Conservation (phyloP, 495 filamentous ascomycete species). For the Annulohypoxylon moriforme region DNA sequence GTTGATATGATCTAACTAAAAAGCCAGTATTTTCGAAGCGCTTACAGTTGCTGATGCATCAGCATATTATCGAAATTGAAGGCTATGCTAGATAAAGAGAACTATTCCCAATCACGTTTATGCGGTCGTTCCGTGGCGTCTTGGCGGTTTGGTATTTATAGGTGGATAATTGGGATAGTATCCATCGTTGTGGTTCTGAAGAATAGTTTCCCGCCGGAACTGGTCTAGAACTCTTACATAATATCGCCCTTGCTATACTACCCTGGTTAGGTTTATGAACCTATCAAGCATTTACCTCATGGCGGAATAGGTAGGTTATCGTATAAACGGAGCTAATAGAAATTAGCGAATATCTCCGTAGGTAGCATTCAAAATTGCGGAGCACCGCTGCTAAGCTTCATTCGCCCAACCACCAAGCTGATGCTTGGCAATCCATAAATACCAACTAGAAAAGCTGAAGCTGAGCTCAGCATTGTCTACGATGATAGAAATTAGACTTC, state of each 20-base stretch:
- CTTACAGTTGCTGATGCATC: background rate
- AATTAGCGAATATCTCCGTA: background rate
- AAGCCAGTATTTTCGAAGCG: background rate
- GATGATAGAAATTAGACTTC: background rate
- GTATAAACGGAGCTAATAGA: background rate
- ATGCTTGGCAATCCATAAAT: background rate
- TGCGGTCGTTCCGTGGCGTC: background rate
- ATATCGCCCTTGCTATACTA: background rate
- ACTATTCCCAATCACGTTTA: background rate
- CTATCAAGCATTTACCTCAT: background rate
- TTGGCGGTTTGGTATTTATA: background rate
- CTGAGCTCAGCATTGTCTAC: constrained; percentile 9
- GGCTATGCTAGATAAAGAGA: background rate
- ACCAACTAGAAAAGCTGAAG: constrained; percentile 1
- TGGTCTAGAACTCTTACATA: constrained; percentile 4
- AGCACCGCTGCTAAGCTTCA: background rate
- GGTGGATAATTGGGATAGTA: background rate
- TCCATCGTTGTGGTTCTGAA: background rate
- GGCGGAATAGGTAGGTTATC: background rate
- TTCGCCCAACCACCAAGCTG: background rate
- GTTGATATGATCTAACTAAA: background rate
- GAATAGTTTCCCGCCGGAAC: background rate
- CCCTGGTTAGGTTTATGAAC: background rate
- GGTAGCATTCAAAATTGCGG: background rate
- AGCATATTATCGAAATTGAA: background rate